Evolutionary conservation across 345 rosid species (phyloP), one percentile per base, ranked within the genome.

Genomic region (Eutrema heterophyllum): DNA sequence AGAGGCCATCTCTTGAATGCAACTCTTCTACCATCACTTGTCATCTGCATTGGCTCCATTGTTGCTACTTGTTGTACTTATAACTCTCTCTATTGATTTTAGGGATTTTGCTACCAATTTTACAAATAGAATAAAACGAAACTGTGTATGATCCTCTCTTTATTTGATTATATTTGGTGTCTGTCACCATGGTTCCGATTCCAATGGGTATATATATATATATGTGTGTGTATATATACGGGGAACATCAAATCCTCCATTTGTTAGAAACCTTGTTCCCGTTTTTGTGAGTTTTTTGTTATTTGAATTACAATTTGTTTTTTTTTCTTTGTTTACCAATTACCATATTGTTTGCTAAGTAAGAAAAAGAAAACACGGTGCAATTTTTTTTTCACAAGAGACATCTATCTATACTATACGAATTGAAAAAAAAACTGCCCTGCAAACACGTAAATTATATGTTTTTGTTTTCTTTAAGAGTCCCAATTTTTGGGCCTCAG

Each of bases 51-150:
- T 44, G 53, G 58, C 77, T 96, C 98, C 83, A 96, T 92, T 70
- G 51, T 86, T 40, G 94, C 98, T 64, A 92, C 99, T 66, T 83
- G 86, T 84, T 84, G 68, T 51, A 96, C 99, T 77, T 96, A 96
- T 80, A 96, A 96, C 83, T 88, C 99, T 50, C 94, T 96, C 21
- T 96, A 84, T 78, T 92, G 86, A 85, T 74, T 44, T 63, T n/a
- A 39, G 16, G 12, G 38, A 12, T 76, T 76, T 76, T 76, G 79
- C 43, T 45, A 60, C 58, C 46, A 68, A 5, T 62, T 62, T 43
- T 60, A 15, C 46, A 33, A 15, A 70, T 69, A 76, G 18, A 76
- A 69, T 44, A 52, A 51, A 75, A 61, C 2, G 40, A 13, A 49
- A 43, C 69, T 9, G 36, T 68, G 67, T 66, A 36, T 62, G n/a